Conservation (phyloP, 176 grass and related monocot genomes). For the Cenchrus americanus region DNA sequence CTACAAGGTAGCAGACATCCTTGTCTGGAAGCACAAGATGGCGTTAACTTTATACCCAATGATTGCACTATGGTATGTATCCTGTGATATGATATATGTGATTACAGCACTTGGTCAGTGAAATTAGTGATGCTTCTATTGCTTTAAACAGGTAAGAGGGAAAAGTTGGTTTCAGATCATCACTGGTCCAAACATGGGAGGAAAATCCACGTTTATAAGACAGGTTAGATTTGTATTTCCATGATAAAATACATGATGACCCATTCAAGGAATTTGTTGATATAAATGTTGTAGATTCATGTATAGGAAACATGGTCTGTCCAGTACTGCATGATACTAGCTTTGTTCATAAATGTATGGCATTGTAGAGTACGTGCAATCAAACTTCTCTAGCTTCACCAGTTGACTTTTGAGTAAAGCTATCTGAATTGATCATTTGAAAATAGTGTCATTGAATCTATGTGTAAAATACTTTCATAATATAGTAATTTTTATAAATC, state of each 20-base stretch:
- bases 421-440: background rate
- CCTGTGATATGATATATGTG: slow-evolving; percentile 14
- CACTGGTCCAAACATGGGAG: slow-evolving; percentile 98
- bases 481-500: background rate
- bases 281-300: slow-evolving; percentile 13
- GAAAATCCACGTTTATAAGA: slow-evolving; percentile 98
- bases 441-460: background rate
- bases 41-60: slow-evolving; percentile 96
- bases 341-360: slow-evolving; percentile 8
- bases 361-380: background rate
- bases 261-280: slow-evolving; percentile 16
- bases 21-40: slow-evolving; percentile 97
- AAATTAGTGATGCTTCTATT: slow-evolving; percentile 31
- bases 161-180: slow-evolving; percentile 99
- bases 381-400: background rate
- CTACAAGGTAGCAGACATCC: slow-evolving; percentile 95
- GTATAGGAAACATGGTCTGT: slow-evolving; percentile 11
- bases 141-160: slow-evolving; percentile 71
- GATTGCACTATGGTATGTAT: slow-evolving; percentile 86
- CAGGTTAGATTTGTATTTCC: slow-evolving; percentile 63
- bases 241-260: background rate
- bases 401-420: background rate
- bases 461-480: background rate
- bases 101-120: slow-evolving; percentile 1
- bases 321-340: slow-evolving; percentile 3